Base-by-base conservation (phyloP, 768 basidiomycete genomes). In the Russula ochroleuca region DNA sequence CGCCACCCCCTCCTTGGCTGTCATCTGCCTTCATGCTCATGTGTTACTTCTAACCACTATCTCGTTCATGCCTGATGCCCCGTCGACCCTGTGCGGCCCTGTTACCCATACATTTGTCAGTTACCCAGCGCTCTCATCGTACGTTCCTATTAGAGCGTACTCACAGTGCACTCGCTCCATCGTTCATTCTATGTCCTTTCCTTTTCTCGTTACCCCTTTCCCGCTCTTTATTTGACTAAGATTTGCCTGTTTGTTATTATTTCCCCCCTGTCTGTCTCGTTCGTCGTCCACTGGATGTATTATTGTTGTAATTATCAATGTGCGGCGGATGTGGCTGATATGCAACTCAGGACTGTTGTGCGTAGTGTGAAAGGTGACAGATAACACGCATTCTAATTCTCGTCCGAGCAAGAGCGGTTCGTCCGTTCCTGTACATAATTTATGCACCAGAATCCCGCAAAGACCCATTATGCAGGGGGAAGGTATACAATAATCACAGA, bases 211-310 rank as follows among this genome's bases (percentile, higher is more conserved):
- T 43, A 28, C 35, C 21, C 38, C 33, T 33, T 28, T 59, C 53
- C 49, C 43, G 33, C 60, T 54, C 56, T 66, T 54, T 61, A 61
- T 66, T 66, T 49, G 45, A 41, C 43, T 61, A 57, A 64, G 57
- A 21, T 51, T 47, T 37, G 21, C 45, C n/a, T 31, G 43, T 65
- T 37, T 61, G 14, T 58, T 67, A 37, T 45, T 43, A 38, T 56
- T 45, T 17, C 31, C 28, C 19, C 28, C 47, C 38, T 38, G 53
- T 60, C 64, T 45, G 51, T 61, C 58, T 66, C 62, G 57, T 67
- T 61, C 64, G 53, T 61, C 64, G 53, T 62, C 60, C 64, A 56
- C 28, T 59, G 67, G 67, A 68, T 68, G 67, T 68, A 68, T 68
- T 68, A 66, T 62, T 68, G 56, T 61, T 68, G 67, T 68, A 68